Base-by-base conservation (phyloP, 106 monocot species). In the Allium sativum region DNA sequence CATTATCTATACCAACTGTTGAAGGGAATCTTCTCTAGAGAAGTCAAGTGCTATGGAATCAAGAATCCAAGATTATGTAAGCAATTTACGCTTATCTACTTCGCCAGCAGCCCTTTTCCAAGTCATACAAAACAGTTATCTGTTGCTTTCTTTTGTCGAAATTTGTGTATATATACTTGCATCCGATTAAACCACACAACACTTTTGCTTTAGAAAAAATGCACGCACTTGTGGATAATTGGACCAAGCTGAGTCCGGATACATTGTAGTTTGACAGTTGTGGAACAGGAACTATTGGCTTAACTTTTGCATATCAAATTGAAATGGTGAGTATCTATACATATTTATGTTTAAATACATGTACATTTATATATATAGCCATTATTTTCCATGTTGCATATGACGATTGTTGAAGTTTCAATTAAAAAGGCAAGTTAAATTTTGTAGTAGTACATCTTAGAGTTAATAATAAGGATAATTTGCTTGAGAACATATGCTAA, bases 61-160 rank as follows among this genome's bases (percentile, higher is more conserved):
- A 61, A 84, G 79, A 67, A 96, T 96, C 75, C 87, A 96, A 72
- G 96, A 96, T 78, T 73, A 80, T 65, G 82, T 96, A 59, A 71
- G 78, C 67, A 85, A 96, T 72, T 84, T 96, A 16, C 60, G 70
- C 8, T 96, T 96, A 61, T 82, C 81, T 61, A 82, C 91, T 74
- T 91, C 91, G 41, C 91, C 96, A 70, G 88, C 96, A 59, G 96
- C 91, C 31, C 91, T 96, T 78, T 96, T 96, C 40, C 96, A 96
- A 76, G 94, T 94, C 22, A 68, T 82, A 51, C 43, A 8, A 48
- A 31, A 31, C 31, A 3, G 31, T 55, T 18, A 66, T 43, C 10
- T 21, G n/a, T 69, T 65, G 11, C 50, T 48, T 74, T 5, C 10
- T 41, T 6, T 12, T 55, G 43, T 21, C 42, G 50, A 20, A 20